These are phyloP conservation scores for Globisporangium takayamanum DNA, from an alignment of 352 stramenopile species.

Conservation along the genomic window DNA sequence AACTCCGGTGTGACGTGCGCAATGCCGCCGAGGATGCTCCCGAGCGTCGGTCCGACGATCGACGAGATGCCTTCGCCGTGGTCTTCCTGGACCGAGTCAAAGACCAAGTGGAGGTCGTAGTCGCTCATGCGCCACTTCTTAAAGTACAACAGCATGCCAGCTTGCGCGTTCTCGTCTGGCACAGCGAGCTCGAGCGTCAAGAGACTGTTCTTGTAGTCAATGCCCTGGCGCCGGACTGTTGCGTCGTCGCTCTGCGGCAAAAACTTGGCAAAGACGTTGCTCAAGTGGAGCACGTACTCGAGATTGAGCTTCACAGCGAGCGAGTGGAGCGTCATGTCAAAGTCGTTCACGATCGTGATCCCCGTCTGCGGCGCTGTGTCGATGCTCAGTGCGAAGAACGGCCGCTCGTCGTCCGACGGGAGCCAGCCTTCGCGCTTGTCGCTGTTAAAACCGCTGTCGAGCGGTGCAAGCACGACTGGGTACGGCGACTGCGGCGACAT, in stretches of 20 bases:
- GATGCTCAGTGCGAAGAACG: constrained; percentile 62
- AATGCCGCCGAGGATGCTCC: constrained; percentile 85
- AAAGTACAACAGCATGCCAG: constrained; percentile 78
- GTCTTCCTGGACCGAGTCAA: constrained; percentile 78
- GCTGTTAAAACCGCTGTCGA: constrained; percentile 85
- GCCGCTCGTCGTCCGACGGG: constrained; percentile 60
- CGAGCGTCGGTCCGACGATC: constrained; percentile 74
- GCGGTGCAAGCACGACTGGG: constrained; percentile 64
- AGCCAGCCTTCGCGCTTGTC: constrained; percentile 84
- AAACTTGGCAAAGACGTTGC: constrained; percentile 72
- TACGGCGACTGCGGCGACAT: constrained; percentile 73
- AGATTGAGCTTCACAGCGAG: constrained; percentile 74
- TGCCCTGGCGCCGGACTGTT: constrained; percentile 44
- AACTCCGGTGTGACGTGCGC: constrained; percentile 82
- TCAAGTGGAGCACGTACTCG: constrained; percentile 70
- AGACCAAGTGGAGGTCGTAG: constrained; percentile 77
- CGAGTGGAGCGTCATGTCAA: constrained; percentile 62
- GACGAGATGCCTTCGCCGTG: constrained; percentile 70
- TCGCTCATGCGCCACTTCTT: constrained; percentile 64
- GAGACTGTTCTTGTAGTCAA: constrained; percentile 59
- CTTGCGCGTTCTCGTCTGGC: constrained; percentile 36
- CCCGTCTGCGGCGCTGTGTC: constrained; percentile 59
- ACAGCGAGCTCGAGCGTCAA: constrained; percentile 43
- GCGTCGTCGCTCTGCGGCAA: constrained; percentile 64
- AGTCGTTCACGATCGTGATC: constrained; percentile 77